phyloP scores from a whole-genome alignment of 2,329 filamentous ascomycete genomes.

The Blumeria hordei region DNA sequence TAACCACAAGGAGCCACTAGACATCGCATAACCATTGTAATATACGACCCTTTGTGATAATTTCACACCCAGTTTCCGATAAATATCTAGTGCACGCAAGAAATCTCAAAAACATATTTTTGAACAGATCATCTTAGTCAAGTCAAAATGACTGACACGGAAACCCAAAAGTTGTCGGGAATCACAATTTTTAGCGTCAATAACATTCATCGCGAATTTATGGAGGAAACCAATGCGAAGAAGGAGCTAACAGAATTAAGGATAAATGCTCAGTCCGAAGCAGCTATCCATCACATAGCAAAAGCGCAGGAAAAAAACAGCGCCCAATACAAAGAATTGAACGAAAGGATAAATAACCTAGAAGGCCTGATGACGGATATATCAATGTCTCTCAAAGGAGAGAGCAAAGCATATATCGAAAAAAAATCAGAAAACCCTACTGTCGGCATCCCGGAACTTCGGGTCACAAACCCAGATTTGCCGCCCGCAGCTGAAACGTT shows the following conservation, averaged over 20 bases:
- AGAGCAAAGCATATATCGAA: not conserved
- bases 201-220: not conserved
- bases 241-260: not conserved
- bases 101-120: too few species aligned
- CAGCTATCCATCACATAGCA: not conserved
- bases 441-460: too few species aligned
- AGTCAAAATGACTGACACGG: not conserved
- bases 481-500: too few species aligned
- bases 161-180: not conserved
- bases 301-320: not conserved
- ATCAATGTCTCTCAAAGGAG: not conserved
- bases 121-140: not conserved
- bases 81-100: too few species aligned
- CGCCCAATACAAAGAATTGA: not conserved
- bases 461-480: too few species aligned
- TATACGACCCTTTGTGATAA: too few species aligned
- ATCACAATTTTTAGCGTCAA: not conserved
- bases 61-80: too few species aligned
- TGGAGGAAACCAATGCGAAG: not conserved
- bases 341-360: not conserved
- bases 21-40: too few species aligned
- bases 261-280: not conserved
- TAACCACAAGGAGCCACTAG: too few species aligned
- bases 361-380: not conserved
- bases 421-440: not conserved